These are phyloP conservation scores for Podospora didyma DNA, from an alignment of 495 filamentous ascomycete genomes.

Conservation along the genomic window DNA sequence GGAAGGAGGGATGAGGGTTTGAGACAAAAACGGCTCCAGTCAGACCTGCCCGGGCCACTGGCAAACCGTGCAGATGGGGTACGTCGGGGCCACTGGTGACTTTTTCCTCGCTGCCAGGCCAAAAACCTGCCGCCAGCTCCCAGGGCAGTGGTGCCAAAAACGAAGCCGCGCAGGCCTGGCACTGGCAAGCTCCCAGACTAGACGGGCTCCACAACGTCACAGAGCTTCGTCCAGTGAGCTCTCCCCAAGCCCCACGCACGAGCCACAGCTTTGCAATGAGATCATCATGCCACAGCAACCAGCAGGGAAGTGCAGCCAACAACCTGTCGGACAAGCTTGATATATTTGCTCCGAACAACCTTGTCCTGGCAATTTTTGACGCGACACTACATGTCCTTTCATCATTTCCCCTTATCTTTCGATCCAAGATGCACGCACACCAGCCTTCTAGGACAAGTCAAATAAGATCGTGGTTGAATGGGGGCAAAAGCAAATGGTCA, in stretches of 20 bases:
- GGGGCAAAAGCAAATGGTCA: no score
- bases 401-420: not conserved
- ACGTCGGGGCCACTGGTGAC: not conserved
- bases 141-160: not conserved
- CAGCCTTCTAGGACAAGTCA: no score
- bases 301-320: not conserved
- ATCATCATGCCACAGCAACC: conserved; percentile 31
- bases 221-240: not conserved
- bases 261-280: conserved; percentile 23
- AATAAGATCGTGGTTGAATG: no score
- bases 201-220: not conserved
- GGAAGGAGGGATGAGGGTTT: conserved; percentile 14
- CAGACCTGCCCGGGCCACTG: no score
- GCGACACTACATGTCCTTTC: not conserved
- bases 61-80: not conserved
- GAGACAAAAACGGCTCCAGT: conserved; percentile 6
- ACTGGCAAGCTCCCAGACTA: conserved; percentile 1
- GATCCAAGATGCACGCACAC: not conserved
- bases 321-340: not conserved
- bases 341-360: not conserved
- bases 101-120: not conserved
- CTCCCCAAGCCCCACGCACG: conserved; percentile 8
- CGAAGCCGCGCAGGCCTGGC: not conserved
- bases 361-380: not conserved
- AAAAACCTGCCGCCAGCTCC: not conserved